These are phyloP conservation scores for Starmera amethionina DNA, from an alignment of 805 yeast species.

Conservation along the genomic window DNA sequence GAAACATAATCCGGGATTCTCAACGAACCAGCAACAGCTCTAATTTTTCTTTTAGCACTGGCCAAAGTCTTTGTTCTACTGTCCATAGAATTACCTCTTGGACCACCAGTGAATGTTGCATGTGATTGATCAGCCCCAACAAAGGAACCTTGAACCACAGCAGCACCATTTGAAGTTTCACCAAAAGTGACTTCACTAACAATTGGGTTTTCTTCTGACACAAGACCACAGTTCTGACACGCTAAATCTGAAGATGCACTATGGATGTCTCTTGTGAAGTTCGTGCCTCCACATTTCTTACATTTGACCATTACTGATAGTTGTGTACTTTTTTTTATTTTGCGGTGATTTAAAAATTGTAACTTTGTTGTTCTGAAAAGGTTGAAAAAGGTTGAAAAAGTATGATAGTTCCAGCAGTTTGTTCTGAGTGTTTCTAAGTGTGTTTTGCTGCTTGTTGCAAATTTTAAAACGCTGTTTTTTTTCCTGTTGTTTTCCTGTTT, in stretches of 20 bases:
- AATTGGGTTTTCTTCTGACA: slow-evolving; percentile 84
- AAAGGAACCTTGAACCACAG: slow-evolving; percentile 91
- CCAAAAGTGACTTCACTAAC: slow-evolving; percentile 94
- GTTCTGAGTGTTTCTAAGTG: no score
- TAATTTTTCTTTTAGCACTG: slow-evolving; percentile 73
- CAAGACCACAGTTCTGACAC: slow-evolving; percentile 79
- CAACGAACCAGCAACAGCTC: slow-evolving; percentile 70
- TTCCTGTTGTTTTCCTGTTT: no score
- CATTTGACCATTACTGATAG: slow-evolving; percentile 19
- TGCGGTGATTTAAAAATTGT: no score
- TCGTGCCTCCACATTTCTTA: slow-evolving; percentile 42
- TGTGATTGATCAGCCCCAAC: slow-evolving; percentile 80
- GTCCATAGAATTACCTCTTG: slow-evolving; percentile 65
- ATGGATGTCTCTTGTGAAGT: slow-evolving; percentile 40
- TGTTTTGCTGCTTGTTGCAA: no score
- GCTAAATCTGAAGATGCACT: slow-evolving; percentile 68
- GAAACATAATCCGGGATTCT: slow-evolving; percentile 76
- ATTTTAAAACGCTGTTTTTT: no score
- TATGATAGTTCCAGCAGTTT: no score
- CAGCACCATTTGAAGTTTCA: slow-evolving; percentile 88
- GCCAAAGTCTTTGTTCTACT: slow-evolving; percentile 83
- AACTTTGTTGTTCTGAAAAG: no score
- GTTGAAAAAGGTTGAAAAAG: no score
- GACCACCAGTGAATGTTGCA: slow-evolving; percentile 57
- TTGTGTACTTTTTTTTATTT: no score